These are phyloP conservation scores for Arthroderma uncinatum DNA, from an alignment of 2,329 filamentous ascomycete species.

Conservation along the genomic window DNA sequence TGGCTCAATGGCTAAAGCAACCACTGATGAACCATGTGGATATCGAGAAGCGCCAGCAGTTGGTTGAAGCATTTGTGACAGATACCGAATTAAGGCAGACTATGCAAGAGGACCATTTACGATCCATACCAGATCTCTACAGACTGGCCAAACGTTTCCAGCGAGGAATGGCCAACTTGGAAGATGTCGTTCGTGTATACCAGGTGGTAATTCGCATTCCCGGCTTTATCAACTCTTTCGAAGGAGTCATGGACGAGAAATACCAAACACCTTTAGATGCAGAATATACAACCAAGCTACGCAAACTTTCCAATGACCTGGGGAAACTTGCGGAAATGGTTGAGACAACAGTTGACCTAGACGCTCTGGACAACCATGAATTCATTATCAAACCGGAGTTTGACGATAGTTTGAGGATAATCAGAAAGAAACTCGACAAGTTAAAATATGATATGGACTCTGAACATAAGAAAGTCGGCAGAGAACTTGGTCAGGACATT, in stretches of 20 bases:
- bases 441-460: conserved; percentile 69
- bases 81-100: conserved; percentile 90
- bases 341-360: conserved; percentile 91
- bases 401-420: conserved; percentile 76
- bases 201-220: conserved; percentile 88
- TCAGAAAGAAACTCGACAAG: conserved; percentile 81
- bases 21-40: conserved; percentile 83
- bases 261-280: conserved; percentile 79
- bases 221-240: conserved; percentile 76
- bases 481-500: conserved; percentile 78
- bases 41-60: conserved; percentile 81
- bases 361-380: conserved; percentile 91
- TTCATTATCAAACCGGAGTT: conserved; percentile 99
- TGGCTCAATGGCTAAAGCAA: conserved; percentile 96
- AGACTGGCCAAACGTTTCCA: conserved; percentile 91
- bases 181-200: conserved; percentile 91
- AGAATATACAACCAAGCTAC: conserved; percentile 76
- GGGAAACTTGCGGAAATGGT: conserved; percentile 93
- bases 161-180: conserved; percentile 75
- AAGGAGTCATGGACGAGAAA: conserved; percentile 88
- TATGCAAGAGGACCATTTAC: conserved; percentile 91
- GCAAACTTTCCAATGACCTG: conserved; percentile 63
- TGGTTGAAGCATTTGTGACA: conserved; percentile 87
- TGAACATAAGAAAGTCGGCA: conserved; percentile 65
- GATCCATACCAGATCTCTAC: conserved; percentile 88